phyloP scores from a whole-genome alignment of 495 filamentous ascomycete genomes.

The Trichoderma asperelloides region DNA sequence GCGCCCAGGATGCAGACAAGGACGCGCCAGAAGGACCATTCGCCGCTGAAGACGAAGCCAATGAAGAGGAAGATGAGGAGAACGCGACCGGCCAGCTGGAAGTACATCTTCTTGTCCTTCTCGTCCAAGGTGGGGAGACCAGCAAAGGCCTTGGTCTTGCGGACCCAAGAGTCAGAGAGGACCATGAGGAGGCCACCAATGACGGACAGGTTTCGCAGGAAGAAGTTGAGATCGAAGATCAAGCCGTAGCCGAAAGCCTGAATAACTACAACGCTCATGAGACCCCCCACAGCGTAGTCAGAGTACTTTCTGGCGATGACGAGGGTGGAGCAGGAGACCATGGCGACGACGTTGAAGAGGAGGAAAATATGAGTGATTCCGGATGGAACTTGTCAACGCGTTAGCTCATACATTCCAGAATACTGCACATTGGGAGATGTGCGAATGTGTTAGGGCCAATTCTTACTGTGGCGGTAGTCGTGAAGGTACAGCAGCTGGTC shows the following conservation, averaged over 20 bases:
- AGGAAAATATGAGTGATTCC: slow-evolving; percentile 94
- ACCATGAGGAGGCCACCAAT: slow-evolving; percentile 97
- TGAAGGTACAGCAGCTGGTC: slow-evolving; percentile 91
- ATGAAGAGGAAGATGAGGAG: slow-evolving; percentile 94
- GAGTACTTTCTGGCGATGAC: slow-evolving; percentile 88
- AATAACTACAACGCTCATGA: slow-evolving; percentile 85
- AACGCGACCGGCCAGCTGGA: slow-evolving; percentile 94
- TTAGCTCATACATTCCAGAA: slow-evolving; percentile 14
- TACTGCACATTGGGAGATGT: neutral
- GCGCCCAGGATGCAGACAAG: slow-evolving; percentile 74
- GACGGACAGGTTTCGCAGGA: slow-evolving; percentile 95
- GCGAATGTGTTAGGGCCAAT: slow-evolving; percentile 18
- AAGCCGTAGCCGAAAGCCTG: slow-evolving; percentile 95
- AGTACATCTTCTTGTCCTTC: slow-evolving; percentile 99
- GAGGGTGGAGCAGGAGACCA: slow-evolving; percentile 70
- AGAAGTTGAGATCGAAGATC: slow-evolving; percentile 99
- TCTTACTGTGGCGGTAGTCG: slow-evolving; percentile 85
- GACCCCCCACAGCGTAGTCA: slow-evolving; percentile 82
- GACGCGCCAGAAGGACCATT: slow-evolving; percentile 82
- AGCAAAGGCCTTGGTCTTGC: slow-evolving; percentile 93
- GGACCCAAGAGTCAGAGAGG: slow-evolving; percentile 92
- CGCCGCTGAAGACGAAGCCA: slow-evolving; percentile 89
- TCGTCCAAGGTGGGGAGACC: slow-evolving; percentile 90
- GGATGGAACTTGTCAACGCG: slow-evolving; percentile 55
- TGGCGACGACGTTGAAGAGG: slow-evolving; percentile 79